phyloP scores from a whole-genome alignment of 2,329 filamentous ascomycete genomes.

The Scytalidium lignicola region DNA sequence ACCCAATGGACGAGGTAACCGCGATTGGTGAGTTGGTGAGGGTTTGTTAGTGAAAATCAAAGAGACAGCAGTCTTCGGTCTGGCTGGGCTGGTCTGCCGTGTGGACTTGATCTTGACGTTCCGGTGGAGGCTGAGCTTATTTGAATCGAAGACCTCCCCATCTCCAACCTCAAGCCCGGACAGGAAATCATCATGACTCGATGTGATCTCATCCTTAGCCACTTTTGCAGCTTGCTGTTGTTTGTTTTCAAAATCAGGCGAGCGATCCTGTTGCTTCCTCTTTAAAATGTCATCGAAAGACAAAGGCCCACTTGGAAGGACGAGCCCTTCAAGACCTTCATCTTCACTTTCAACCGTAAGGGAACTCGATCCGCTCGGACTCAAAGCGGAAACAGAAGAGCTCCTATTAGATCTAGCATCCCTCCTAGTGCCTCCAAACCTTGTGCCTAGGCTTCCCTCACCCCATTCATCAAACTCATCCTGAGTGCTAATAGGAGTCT shows the following conservation, averaged over 20 bases:
- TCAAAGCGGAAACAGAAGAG: conserved; percentile 83
- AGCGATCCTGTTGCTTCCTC: conserved; percentile 59
- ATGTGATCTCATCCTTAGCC: conserved; percentile 21
- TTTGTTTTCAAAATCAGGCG: conserved; percentile 43
- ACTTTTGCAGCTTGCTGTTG: conserved; percentile 27
- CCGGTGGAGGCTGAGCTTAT: conserved; percentile 79
- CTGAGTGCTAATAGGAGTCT: conserved; percentile 52
- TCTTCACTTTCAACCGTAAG: conserved; percentile 91
- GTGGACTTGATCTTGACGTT: conserved; percentile 84
- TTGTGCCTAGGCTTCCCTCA: conserved; percentile 86
- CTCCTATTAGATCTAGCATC: conserved; percentile 76
- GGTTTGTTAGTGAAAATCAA: conserved; percentile 86
- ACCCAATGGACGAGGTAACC: conserved; percentile 70
- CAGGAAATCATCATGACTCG: conserved; percentile 66
- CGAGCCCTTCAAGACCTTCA: conserved; percentile 83
- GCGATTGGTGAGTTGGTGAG: conserved; percentile 47
- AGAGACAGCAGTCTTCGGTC: conserved; percentile 72
- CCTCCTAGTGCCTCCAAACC: conserved; percentile 80
- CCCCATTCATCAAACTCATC: conserved; percentile 91
- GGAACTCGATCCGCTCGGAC: conserved; percentile 87
- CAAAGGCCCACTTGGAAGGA: conserved; percentile 77
- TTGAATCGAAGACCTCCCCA: conserved; percentile 73
- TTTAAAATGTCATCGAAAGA: conserved; percentile 77
- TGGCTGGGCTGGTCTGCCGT: conserved; percentile 62
- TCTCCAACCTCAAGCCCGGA: conserved; percentile 82